These are phyloP conservation scores for Zopfia rhizophila DNA, from an alignment of 2,329 filamentous ascomycete genomes.

Conservation along the genomic window DNA sequence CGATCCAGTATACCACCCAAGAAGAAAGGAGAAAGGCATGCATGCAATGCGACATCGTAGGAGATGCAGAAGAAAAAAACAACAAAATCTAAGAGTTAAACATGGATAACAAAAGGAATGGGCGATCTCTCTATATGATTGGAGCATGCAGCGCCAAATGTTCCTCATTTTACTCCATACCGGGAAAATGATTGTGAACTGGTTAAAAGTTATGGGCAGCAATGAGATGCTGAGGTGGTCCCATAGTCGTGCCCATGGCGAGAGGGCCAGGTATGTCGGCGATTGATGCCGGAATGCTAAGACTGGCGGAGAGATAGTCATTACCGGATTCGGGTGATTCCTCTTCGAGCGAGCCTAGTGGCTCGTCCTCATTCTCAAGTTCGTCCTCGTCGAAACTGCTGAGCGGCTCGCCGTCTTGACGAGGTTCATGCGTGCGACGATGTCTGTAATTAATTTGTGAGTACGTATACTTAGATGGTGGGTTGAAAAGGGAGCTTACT, in stretches of 20 bases:
- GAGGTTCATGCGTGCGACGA: conserved; percentile 82
- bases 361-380: conserved; percentile 87
- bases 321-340: conserved; percentile 79
- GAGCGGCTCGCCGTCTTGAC: conserved; percentile 70
- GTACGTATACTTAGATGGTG: conserved; percentile 26
- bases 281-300: conserved; percentile 44
- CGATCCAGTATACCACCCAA: conserved; percentile 16
- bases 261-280: conserved; percentile 49
- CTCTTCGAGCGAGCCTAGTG: conserved; percentile 80
- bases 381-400: conserved; percentile 82
- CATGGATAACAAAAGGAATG: conserved; percentile 35
- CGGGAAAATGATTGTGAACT: conserved; percentile 25
- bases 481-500: conserved; percentile 67
- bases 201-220: conserved; percentile 56
- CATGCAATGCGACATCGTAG: conserved; percentile 40
- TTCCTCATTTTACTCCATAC: conserved; percentile 27
- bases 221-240: conserved; percentile 55
- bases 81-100: conserved; percentile 39
- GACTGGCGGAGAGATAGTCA: conserved; percentile 61
- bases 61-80: conserved; percentile 30
- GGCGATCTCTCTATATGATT: conserved; percentile 31
- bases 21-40: conserved; percentile 26
- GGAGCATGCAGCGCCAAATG: conserved; percentile 36
- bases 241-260: conserved; percentile 52
- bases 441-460: conserved; percentile 64